Base-by-base conservation (phyloP, 2,329 filamentous ascomycete species). In the Xylariaceae sp. region DNA sequence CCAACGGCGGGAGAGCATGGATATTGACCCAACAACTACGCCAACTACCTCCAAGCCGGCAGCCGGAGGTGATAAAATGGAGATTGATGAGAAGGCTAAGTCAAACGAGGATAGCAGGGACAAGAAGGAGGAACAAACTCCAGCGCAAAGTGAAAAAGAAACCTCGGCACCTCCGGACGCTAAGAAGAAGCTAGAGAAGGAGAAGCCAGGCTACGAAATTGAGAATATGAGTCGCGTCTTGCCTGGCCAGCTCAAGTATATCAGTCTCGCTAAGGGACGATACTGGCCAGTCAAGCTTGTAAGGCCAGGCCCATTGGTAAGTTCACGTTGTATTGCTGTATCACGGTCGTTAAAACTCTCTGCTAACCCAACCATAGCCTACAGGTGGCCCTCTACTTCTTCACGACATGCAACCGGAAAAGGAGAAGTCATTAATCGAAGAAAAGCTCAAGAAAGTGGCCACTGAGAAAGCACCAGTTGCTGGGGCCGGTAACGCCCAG, bases 191-290 rank as follows among this genome's bases (percentile, higher is more conserved):
- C 78, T 80, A 0, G 92, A 97, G 74, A 95, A 94, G 78, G 94
- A 99, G 77, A 97, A 96, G 83, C 83, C 96, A 54, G 94, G 94
- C 63, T 97, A 94, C 71, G 92, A 97, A 60, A 83, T 99, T 58
- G 90, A 94, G 70, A 99, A 99, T 79, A 95, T 99, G 91, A 95
- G 89, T 49, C 85, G 94, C 65, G 92, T 99, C 29, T 83, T 99
- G 41, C 94, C 92, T 1, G 84, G 85, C 40, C 94, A 99, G 77
- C 83, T 97, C 68, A 96, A 96, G 78, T 97, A 93, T 73, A 91
- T 99, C 68, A 96, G 86, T 73, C 96, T 99, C 80, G 85, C 91
- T 42, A 84, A 90, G 59, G 89, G 90, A 39, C 87, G 95, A 64
- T 99, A 97, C 75, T 91, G 89, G 80, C 93, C 94, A 29, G 92